Evolutionary conservation across 257 asterid genomes (phyloP).

Genomic region (Linderniella brevidens): DNA sequence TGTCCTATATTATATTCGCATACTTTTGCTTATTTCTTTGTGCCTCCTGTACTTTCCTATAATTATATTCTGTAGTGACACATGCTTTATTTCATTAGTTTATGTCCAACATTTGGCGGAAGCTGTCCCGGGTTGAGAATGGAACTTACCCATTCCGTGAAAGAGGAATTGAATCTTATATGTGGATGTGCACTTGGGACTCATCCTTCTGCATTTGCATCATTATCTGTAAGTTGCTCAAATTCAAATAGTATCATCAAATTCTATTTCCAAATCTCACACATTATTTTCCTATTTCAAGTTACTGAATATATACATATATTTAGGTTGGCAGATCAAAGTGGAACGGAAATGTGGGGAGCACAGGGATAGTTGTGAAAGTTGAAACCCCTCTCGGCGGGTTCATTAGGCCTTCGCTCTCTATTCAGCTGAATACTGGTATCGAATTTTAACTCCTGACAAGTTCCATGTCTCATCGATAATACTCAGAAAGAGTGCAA

Average conservation of each 20-base stretch:
- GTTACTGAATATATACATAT: background rate
- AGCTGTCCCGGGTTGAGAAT: slow-evolving; percentile 66
- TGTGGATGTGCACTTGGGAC: slow-evolving; percentile 64
- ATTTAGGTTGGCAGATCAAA: slow-evolving; percentile 2
- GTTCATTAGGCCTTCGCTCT: slow-evolving; percentile 53
- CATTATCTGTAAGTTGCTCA: slow-evolving; percentile 57
- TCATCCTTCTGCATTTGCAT: slow-evolving; percentile 73
- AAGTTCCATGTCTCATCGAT: background rate
- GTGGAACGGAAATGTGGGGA: slow-evolving; percentile 90
- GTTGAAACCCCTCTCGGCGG: slow-evolving; percentile 74
- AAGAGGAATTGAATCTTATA: slow-evolving; percentile 61
- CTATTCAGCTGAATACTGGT: slow-evolving; percentile 82
- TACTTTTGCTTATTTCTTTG: background rate
- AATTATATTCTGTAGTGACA: background rate
- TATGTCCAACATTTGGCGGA: slow-evolving; percentile 88
- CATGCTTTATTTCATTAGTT: slow-evolving; percentile 18
- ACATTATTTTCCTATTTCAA: too few relatives aligned
- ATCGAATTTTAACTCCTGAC: slow-evolving; percentile 35
- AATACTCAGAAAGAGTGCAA: too few relatives aligned
- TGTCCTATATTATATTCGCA: background rate
- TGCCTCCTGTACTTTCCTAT: background rate
- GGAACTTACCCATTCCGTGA: slow-evolving; percentile 72
- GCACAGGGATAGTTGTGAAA: slow-evolving; percentile 61
- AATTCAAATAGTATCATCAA: too few relatives aligned
- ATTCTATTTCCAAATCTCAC: background rate